These are phyloP conservation scores for Leishmania gerbilli DNA, from an alignment of 208 protist genomes.

Conservation along the genomic window DNA sequence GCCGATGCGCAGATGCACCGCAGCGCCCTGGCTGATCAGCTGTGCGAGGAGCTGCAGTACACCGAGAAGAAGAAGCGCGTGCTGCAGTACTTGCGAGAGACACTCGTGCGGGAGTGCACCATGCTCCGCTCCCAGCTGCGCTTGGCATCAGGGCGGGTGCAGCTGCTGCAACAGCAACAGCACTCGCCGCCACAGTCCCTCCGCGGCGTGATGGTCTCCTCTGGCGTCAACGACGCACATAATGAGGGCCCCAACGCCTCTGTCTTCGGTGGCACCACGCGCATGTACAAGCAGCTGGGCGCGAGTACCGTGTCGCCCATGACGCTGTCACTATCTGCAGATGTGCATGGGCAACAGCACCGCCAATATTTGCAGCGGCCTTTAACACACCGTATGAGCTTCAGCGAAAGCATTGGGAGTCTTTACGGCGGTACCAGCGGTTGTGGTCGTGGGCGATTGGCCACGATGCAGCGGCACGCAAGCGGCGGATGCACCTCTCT, in stretches of 20 bases:
- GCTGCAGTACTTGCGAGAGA: conserved; percentile 83
- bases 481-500: not conserved
- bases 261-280: not conserved
- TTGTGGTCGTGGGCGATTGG: not conserved
- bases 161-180: conserved; percentile 31
- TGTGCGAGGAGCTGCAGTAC: conserved; percentile 64
- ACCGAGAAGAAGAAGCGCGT: conserved; percentile 54
- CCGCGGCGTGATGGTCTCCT: not conserved
- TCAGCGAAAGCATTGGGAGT: conserved; percentile 11
- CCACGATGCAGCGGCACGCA: not conserved
- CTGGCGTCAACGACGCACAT: not conserved
- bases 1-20: conserved; percentile 50
- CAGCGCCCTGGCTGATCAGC: conserved; percentile 38
- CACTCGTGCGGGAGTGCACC: conserved; percentile 80
- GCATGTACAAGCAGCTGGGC: not conserved
- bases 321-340: conserved; percentile 2
- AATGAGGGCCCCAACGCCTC: conserved; percentile 1
- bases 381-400: not conserved
- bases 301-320: not conserved
- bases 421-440: conserved; percentile 7
- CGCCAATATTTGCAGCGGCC: not conserved
- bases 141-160: conserved; percentile 48
- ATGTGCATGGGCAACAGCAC: not conserved
- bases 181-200: conserved; percentile 1
- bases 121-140: conserved; percentile 79